Percentiles rank a stretch among this genome's conserved stretches.
These are phyloP conservation scores for Alternaria viburni DNA, from an alignment of 2,329 filamentous ascomycete species.

Conservation along the genomic window DNA sequence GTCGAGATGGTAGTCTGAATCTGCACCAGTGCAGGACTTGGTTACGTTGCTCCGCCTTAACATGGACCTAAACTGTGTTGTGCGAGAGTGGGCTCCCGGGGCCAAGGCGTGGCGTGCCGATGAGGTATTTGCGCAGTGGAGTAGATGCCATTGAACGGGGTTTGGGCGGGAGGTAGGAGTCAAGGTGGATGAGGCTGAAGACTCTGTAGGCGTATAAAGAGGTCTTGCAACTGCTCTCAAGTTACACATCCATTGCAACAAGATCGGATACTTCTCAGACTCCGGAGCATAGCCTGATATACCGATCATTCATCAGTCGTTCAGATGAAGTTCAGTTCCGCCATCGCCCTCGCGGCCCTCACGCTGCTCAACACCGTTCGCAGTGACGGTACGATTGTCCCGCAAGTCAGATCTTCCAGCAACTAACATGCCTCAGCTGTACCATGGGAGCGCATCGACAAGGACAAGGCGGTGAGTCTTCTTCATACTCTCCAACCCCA, in stretches of 20 bases:
- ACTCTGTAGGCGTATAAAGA: constrained; percentile 32
- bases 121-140: neutral
- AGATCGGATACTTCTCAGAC: constrained; percentile 11
- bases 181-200: neutral
- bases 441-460: constrained; percentile 51
- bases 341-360: constrained; percentile 34
- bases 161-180: neutral
- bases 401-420: neutral
- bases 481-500: neutral
- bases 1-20: neutral
- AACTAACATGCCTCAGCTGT: constrained; percentile 40
- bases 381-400: constrained; percentile 34
- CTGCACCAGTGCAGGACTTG: constrained; percentile 2
- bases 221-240: constrained; percentile 8
- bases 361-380: constrained; percentile 38
- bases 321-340: constrained; percentile 43
- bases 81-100: constrained; percentile 1
- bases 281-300: neutral
- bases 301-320: neutral
- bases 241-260: constrained; percentile 17
- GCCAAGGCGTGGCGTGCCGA: neutral
- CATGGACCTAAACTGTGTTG: neutral
- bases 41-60: constrained; percentile 7
- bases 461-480: constrained; percentile 47
- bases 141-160: neutral